Base-by-base conservation (phyloP, 2,329 filamentous ascomycete genomes). In the Polychaeton citri region DNA sequence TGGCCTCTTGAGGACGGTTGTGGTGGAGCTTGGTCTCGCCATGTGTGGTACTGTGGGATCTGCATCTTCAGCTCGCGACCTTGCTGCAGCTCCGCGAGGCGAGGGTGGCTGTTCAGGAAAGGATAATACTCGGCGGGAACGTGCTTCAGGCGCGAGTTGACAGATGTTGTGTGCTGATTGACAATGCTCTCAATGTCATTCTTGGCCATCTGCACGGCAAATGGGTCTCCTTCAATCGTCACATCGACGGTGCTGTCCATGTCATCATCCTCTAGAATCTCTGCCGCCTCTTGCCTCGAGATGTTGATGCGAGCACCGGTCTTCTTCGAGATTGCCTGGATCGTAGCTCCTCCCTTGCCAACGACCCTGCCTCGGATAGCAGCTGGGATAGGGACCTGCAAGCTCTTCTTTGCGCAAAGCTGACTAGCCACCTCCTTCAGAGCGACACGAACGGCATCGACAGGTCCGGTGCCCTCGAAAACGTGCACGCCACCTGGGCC, bases 71-170 rank as follows among this genome's bases (percentile, higher is more conserved):
- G 69, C 42, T 84, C 82, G 43, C 79, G 80, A 42, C 73, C 73
- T 41, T 76, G 64, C 59, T 88, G 81, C 35, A 94, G 68, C 24
- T 72, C 71, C 44, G 74, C 69, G 37, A 84, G 63, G 34, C 75
- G 65, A 12, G 24, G 24, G 24, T 28, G 24, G 32, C 72, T 66
- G 21, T 86, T 83, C 58, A 98, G 79, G 66, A 98, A 98, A 35
- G 88, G 88, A 62, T 90, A 98, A 60, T 90, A 92, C 56, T 94
- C 86, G 18, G 85, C 74, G 6, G 90, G 87, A 40, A 98, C 80
- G 33, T 79, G 77, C 59, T 79, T 84, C 45, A 98, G 62, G 49
- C 82, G 84, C 38, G 85, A 71, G 62, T 75, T 90, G 53, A 87
- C 74, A 48, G 80, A 88, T 37, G 84, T 80, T 36, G 82, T 78